Evolutionary conservation across 2,329 filamentous ascomycete genomes (phyloP).

Genomic region (Elsinoe ampelina): DNA sequence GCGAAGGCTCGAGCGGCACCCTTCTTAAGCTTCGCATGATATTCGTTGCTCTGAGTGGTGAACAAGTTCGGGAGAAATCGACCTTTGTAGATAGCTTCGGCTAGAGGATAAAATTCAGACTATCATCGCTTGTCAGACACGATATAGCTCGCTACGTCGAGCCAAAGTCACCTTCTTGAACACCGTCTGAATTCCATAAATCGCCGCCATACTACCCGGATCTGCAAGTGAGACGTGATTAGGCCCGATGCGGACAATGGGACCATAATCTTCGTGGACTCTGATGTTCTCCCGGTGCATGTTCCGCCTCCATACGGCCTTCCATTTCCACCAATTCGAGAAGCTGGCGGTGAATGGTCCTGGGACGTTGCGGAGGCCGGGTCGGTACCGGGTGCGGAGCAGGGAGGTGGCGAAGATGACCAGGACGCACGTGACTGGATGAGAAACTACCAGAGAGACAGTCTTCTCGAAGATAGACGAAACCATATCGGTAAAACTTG

Average conservation of each 20-base stretch:
- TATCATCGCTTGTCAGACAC: constrained; percentile 6
- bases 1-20: constrained; percentile 33
- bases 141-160: constrained; percentile 14
- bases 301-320: not conserved
- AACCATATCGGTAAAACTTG: not conserved
- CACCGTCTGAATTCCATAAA: constrained; percentile 47
- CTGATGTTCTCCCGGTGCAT: constrained; percentile 21
- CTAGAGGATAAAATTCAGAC: constrained; percentile 25
- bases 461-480: not conserved
- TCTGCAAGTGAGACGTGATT: constrained; percentile 66
- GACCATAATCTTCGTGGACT: constrained; percentile 58
- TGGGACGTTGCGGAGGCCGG: not conserved
- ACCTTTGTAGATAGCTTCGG: constrained; percentile 20
- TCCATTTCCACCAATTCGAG: not conserved
- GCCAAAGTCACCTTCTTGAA: constrained; percentile 18
- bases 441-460: not conserved
- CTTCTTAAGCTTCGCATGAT: constrained; percentile 33
- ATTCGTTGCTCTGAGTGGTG: constrained; percentile 29
- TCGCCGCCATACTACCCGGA: constrained; percentile 53
- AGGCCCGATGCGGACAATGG: constrained; percentile 64
- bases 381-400: not conserved
- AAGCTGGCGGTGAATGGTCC: not conserved
- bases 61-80: constrained; percentile 25
- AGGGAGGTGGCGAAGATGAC: not conserved
- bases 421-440: not conserved